Conservation (phyloP, 2,329 filamentous ascomycete species). For the Nemania bipapillata region DNA sequence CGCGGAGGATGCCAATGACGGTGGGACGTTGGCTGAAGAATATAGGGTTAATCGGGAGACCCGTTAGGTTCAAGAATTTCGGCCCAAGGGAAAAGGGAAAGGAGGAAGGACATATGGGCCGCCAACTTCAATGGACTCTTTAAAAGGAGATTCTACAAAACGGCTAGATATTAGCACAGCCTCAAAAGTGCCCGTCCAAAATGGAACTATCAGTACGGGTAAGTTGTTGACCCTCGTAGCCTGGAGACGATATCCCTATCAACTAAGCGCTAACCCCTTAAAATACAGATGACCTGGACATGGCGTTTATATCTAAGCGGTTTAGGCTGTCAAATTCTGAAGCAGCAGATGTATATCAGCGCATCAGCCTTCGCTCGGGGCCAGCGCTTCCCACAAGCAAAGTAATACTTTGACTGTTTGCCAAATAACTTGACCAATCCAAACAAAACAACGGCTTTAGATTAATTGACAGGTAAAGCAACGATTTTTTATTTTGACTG, state of each 20-base stretch:
- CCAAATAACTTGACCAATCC: too few relatives aligned
- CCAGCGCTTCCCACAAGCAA: too few relatives aligned
- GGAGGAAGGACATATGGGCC: conserved; percentile 50
- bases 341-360: conserved; percentile 56
- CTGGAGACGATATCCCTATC: neutral
- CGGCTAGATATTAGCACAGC: too few relatives aligned
- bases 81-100: conserved; percentile 54
- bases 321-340: conserved; percentile 57
- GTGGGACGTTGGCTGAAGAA: too few relatives aligned
- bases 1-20: too few relatives aligned
- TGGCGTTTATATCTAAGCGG: conserved; percentile 58
- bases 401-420: too few relatives aligned
- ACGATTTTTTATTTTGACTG: too few relatives aligned
- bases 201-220: conserved; percentile 40
- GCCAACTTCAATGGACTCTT: conserved; percentile 40
- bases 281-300: conserved; percentile 54
- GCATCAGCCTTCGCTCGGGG: conserved; percentile 54
- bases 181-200: conserved; percentile 19
- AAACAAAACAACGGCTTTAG: too few relatives aligned
- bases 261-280: neutral
- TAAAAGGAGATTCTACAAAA: conserved; percentile 37
- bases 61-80: too few relatives aligned
- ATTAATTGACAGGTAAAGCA: too few relatives aligned
- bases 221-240: conserved; percentile 21
- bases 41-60: too few relatives aligned